Base-by-base conservation (phyloP, 2,329 filamentous ascomycete genomes). In the Scytalidium lignicola region DNA sequence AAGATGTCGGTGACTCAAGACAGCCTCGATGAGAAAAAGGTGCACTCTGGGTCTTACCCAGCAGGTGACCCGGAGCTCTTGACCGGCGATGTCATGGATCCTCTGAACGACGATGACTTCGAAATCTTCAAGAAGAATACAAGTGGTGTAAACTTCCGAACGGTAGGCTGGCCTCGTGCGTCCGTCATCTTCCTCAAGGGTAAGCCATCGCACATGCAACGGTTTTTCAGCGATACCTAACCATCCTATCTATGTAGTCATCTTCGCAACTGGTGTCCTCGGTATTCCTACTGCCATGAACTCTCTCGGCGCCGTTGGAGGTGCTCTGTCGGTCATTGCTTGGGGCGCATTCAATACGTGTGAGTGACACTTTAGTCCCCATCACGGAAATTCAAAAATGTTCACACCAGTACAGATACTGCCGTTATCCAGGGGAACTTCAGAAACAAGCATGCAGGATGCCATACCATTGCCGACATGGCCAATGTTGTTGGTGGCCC, bases 381-480 rank as follows among this genome's bases (percentile, higher is more conserved):
- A 19, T 59, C n/a, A 41, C 7, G 7, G 39, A n/a, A 18, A 20
- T 7, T 21, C 8, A 2, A n/a, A 21, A 47, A 40, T 15, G 6
- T n/a, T 40, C 22, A n/a, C 22, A 15, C 28, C 19, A 10, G 18
- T 12, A 15, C 9, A 52, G 51, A 74, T 56, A 71, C 70, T 40
- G 68, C 69, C 7, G 65, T 74, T 29, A 64, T 77, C 5, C 68
- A 72, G 47, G 74, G 74, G n/a, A 65, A 75, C 43, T 78, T 78
- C 51, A 65, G 74, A n/a, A 71, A 72, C 50, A 63, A 64, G 23
- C 70, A 78, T 51, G 69, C 72, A 1, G 68, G 69, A 18, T 78
- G 74, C 51, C 75, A 79, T 56, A 70, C 67, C 19, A 74, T 78
- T 43, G 70, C 74, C 21, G 79, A 83, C 49, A 83, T 83, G 78